Base-by-base conservation (phyloP, 805 yeast genomes). In the Lachancea sp. region DNA sequence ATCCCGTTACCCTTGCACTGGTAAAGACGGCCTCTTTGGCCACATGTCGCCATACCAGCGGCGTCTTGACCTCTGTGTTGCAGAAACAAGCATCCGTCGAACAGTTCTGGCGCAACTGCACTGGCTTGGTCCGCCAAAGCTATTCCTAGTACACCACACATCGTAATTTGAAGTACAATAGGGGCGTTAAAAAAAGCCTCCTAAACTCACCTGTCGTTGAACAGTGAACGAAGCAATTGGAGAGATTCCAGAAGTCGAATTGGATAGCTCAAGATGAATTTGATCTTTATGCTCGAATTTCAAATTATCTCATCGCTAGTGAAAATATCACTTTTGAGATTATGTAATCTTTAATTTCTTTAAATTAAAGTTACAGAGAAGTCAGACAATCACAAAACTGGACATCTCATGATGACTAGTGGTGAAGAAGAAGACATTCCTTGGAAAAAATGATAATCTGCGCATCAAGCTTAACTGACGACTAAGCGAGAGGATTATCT, bases 51-150 rank as follows among this genome's bases (percentile, higher is more conserved):
- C 41, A 92, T 90, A 48, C 98, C 98, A n/a, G 97, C 96, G 8
- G 98, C 98, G 63, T 92, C 98, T 68, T 92, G 98, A 34, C 98
- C 98, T 59, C 98, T 77, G 60, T 92, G 98, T 61, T 92, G 98
- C 46, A 92, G 70, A 62, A 83, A 90, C 68, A 88, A 77, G 47
- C 90, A 82, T 5, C 96, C 96, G 61, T 92, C 98, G 42, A 87
- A 80, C 33, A 92, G 71, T 57, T 89, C 97, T 4, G 95, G 79
- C 9, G 96, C 95, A 36, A 84, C 96, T 43, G 75, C 73, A 36
- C 71, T 72, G 18, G 70, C 62, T 50, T 78, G 83, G 62, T 87
- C 83, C 9, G 95, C 85, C 42, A 86, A 71, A 31, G 87, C 83
- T 39, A 90, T 73, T 43, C 96, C 98, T 53, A 90, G 68, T 47